Percentiles rank a stretch among this genome's conserved stretches.
phyloP scores from a whole-genome alignment of 805 yeast species.

The Myxozyma lipomycoides region DNA sequence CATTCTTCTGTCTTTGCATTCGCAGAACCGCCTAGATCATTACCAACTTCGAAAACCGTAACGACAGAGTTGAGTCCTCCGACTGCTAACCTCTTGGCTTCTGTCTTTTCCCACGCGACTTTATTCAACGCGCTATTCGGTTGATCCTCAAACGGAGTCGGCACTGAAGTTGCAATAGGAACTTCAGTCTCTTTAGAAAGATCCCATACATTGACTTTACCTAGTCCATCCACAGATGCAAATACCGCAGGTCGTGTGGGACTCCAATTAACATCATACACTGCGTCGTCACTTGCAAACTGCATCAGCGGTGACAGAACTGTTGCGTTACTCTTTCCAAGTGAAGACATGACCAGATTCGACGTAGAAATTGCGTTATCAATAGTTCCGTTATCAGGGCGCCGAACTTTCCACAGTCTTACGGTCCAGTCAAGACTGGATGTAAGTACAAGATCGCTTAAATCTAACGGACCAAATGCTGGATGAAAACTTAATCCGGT shows the following conservation, averaged over 20 bases:
- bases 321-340: not conserved
- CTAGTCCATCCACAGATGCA: constrained; percentile 38
- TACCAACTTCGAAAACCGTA: constrained; percentile 34
- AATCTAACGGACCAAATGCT: constrained; percentile 29
- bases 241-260: constrained; percentile 37
- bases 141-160: constrained; percentile 7
- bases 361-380: not conserved
- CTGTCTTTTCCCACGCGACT: constrained; percentile 35
- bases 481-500: constrained; percentile 35
- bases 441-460: constrained; percentile 33
- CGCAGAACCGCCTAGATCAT: constrained; percentile 17
- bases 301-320: constrained; percentile 29
- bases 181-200: constrained; percentile 34
- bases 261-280: constrained; percentile 41
- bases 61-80: constrained; percentile 38
- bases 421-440: constrained; percentile 41
- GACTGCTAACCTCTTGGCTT: constrained; percentile 32
- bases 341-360: not conserved
- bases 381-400: constrained; percentile 4
- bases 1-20: constrained; percentile 19
- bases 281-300: constrained; percentile 33
- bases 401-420: constrained; percentile 35
- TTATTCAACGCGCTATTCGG: constrained; percentile 31
- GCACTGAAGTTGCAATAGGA: constrained; percentile 31
- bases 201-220: constrained; percentile 42